Conservation (phyloP, 2,329 filamentous ascomycete species). For the Hypoxylon sp. region DNA sequence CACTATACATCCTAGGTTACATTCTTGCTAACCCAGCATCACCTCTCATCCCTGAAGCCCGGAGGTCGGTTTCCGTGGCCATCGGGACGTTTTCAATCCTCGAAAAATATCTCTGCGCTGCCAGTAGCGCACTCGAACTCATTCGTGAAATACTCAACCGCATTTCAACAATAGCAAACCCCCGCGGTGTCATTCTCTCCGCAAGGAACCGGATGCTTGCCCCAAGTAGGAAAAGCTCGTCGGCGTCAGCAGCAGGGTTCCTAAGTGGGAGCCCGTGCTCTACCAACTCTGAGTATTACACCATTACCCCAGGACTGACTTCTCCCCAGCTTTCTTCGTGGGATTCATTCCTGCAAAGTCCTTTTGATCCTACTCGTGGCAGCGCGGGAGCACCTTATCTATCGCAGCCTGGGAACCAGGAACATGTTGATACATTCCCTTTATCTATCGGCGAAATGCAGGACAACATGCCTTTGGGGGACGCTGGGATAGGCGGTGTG, state of each 20-base stretch:
- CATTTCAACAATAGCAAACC: not conserved
- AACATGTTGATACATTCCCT: not conserved
- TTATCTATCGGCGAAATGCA: not conserved
- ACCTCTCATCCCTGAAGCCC: not conserved
- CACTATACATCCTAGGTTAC: not conserved
- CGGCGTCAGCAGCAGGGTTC: not conserved
- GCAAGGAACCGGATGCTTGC: not conserved
- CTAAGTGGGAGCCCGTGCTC: not conserved
- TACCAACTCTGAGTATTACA: not conserved
- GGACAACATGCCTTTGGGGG: not conserved
- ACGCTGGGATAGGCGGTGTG: not conserved
- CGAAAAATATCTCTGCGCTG: not conserved
- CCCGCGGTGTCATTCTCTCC: not conserved
- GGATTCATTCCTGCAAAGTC: not conserved
- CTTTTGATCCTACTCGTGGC: not conserved
- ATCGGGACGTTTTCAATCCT: not conserved
- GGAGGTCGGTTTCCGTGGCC: not conserved
- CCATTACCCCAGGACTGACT: not conserved
- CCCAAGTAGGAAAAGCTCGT: not conserved
- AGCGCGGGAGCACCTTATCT: not conserved
- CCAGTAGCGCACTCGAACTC: not conserved
- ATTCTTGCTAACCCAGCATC: not conserved
- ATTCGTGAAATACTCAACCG: not conserved
- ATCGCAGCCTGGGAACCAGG: not conserved
- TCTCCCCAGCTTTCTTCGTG: not conserved